Conservation (phyloP, 257 asterid genomes). For the Penstemon barbatus region DNA sequence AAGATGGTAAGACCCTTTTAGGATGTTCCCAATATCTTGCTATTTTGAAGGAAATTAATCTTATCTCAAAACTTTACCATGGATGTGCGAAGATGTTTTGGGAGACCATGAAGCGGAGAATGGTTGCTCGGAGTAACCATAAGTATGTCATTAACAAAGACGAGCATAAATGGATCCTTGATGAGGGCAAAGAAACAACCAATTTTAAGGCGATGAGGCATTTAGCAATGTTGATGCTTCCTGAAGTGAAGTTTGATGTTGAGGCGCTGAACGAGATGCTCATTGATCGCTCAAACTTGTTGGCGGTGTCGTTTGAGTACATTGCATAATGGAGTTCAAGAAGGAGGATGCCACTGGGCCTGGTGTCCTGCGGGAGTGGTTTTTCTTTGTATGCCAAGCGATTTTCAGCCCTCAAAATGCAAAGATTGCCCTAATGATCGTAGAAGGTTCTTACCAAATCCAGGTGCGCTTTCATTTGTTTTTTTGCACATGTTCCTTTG, state of each 20-base stretch:
- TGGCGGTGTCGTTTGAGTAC: slow-evolving; percentile 81
- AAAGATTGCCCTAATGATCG: slow-evolving; percentile 89
- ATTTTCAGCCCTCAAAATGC: slow-evolving; percentile 90
- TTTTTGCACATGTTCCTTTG: not conserved
- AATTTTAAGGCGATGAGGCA: slow-evolving; percentile 84
- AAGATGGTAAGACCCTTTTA: slow-evolving; percentile 22
- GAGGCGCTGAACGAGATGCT: slow-evolving; percentile 95
- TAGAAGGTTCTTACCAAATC: slow-evolving; percentile 95
- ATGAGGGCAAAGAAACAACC: slow-evolving; percentile 68
- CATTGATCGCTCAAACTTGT: slow-evolving; percentile 79
- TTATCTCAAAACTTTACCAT: slow-evolving; percentile 53
- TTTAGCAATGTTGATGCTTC: slow-evolving; percentile 77
- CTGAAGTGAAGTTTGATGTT: slow-evolving; percentile 79
- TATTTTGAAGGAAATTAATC: slow-evolving; percentile 65
- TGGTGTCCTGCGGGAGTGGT: slow-evolving; percentile 97
- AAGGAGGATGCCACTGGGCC: slow-evolving; percentile 98
- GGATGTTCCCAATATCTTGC: slow-evolving; percentile 63
- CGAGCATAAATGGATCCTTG: slow-evolving; percentile 74
- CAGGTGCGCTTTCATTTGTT: slow-evolving; percentile 50
- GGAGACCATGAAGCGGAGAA: slow-evolving; percentile 57
- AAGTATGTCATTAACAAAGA: slow-evolving; percentile 68
- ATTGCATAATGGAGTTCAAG: slow-evolving; percentile 90
- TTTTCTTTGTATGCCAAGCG: slow-evolving; percentile 86
- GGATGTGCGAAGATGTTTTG: slow-evolving; percentile 67
- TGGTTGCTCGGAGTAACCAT: slow-evolving; percentile 56